Evolutionary conservation across 2,329 filamentous ascomycete genomes (phyloP).

Genomic region (Setomelanomma holmii): DNA sequence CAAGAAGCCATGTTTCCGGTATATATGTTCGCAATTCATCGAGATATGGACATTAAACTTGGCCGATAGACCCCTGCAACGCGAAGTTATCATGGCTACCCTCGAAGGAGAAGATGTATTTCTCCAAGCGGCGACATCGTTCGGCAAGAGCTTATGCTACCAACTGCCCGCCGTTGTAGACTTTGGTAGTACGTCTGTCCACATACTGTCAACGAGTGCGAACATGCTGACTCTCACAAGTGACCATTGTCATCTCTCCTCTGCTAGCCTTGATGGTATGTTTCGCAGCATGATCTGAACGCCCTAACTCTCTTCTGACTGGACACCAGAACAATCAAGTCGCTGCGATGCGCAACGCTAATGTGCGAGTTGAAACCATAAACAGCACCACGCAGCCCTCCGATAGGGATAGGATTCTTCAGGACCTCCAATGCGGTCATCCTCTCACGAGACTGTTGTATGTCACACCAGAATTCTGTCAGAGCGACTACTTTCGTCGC

Average conservation of each 20-base stretch:
- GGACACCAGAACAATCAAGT: constrained; percentile 87
- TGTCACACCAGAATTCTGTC: constrained; percentile 90
- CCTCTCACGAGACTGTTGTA: constrained; percentile 85
- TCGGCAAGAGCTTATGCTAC: constrained; percentile 93
- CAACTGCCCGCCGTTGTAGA: constrained; percentile 89
- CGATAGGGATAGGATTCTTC: constrained; percentile 73
- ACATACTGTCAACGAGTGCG: background rate
- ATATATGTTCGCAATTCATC: constrained; percentile 10
- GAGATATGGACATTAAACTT: constrained; percentile 6
- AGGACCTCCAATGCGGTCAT: constrained; percentile 86
- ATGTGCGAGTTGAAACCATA: constrained; percentile 82
- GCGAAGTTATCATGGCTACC: constrained; percentile 84
- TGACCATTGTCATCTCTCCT: constrained; percentile 90
- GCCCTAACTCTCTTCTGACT: constrained; percentile 9
- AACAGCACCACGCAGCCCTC: constrained; percentile 78
- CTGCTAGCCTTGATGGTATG: constrained; percentile 85
- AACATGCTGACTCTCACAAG: constrained; percentile 52
- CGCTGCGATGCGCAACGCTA: constrained; percentile 74
- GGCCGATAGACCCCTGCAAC: constrained; percentile 73
- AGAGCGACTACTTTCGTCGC: constrained; percentile 76
- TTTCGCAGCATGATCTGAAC: background rate
- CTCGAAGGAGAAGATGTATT: constrained; percentile 89
- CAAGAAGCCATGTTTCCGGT: constrained; percentile 77
- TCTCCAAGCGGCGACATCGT: constrained; percentile 87
- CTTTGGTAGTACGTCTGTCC: constrained; percentile 73